Base-by-base conservation (phyloP, 2,329 filamentous ascomycete genomes). In the Diplocarpon rosae region DNA sequence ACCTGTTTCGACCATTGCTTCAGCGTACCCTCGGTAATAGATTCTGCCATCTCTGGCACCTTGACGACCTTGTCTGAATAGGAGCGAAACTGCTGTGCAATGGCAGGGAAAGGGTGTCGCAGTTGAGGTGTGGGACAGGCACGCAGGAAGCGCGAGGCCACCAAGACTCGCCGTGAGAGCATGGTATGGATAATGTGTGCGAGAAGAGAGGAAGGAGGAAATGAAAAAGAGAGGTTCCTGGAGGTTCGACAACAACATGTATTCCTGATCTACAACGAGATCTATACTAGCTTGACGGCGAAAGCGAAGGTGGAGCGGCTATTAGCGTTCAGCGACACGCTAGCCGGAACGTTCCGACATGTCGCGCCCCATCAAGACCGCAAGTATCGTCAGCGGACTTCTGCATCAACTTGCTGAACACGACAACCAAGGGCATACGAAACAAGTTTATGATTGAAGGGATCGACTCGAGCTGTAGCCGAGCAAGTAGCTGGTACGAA, bases 11-110 rank as follows among this genome's bases (percentile, higher is more conserved):
- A 83, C 72, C 89, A 96, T 63, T 95, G 88, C 70, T 95, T 95
- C 61, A 98, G 66, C 16, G 92, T 98, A 50, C 92, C 92, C 67
- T 98, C 92, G 36, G 87, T 93, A 65, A 98, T 96, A 39, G 92
- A 96, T 68, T 98, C 92, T 52, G 92, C 92, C 92, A 98, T 96
- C 63, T 92, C 78, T 29, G 92, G 92, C 55, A 96, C 92, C 69
- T 96, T 90, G 65, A 98, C 80, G 52, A 90, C 69, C 56, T 78
- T 82, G 62, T 94, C 87, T 63, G 89, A 89, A 61, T 81, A 81
- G 53, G 59, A 72, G 54, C 77, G 74, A 42, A 76, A 69, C 59
- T 78, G 75, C 60, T 68, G 66, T 59, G 69, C 63, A 10, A 63
- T 60, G 50, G 68, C 56, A 49, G 68, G 68, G 52, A 70, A 61